Evolutionary conservation across 139 green algal species (phyloP), one percentile per base, ranked within the genome.

Genomic region (Chlamydomonas sp.): DNA sequence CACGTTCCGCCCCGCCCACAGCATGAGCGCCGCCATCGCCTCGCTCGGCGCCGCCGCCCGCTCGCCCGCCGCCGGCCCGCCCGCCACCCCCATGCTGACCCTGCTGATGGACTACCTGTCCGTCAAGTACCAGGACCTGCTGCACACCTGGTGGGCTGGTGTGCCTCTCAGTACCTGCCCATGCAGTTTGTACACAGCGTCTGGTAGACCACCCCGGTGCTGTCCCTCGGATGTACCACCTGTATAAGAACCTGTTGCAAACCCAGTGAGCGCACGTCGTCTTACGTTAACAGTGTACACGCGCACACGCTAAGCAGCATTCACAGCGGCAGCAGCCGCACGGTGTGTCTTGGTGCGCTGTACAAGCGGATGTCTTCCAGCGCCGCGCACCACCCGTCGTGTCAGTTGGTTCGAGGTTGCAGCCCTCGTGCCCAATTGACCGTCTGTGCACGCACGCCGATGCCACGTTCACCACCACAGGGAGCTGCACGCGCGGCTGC

Each of bases 61-160:
- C 63, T 12, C n/a, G 9, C 15, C 63, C 31, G 17, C 78, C 63
- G 8, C 63, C 78, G 4, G 12, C 10, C 63, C 64, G 5, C 78
- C 78, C 57, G 63, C 79, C 64, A 84, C 79, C 14, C 80, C 80
- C 6, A 58, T 85, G 18, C 67, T 85, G 58, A 9, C 57, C 67
- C 68, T 85, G 58, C 67, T 85, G 16, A 14, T 78, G 66, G 80
- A 85, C 67, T 77, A 85, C 66, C 80, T 85, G 67, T 2, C 58
- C 17, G 7, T 15, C 80, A 85, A 85, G 66, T 85, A 85, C 80
- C 49, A 63, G 66, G 80, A 85, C 80, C 5, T 85, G 80, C 80
- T 85, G 66, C 67, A 77, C 18, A 8, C 67, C 14, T 85, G 80
- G 80, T 85, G 80, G 49, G 80, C 17, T 15, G 31, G 17, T 1